Percentiles rank a stretch among this genome's conserved stretches.
phyloP scores from a whole-genome alignment of 1,284 basidiomycete genomes.

The Takashimella tepidaria region DNA sequence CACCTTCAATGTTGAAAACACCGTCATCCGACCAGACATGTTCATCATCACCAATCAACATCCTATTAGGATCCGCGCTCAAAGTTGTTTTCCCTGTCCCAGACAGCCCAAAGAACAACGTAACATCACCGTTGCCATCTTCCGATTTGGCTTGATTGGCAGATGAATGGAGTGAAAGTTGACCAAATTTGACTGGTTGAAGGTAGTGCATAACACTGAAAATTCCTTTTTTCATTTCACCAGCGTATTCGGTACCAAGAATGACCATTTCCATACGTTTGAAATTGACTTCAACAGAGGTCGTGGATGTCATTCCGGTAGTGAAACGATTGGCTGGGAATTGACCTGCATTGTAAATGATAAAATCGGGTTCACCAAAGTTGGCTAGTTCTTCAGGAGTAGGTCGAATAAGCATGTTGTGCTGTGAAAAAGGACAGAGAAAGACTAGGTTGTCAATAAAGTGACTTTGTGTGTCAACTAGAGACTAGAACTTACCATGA shows the following conservation, averaged over 20 bases:
- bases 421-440: conserved; percentile 51
- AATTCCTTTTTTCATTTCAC: conserved; percentile 99
- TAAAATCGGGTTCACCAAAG: conserved; percentile 99
- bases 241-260: conserved; percentile 98
- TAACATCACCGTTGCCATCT: conserved; percentile 88
- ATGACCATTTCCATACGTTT: conserved; percentile 99
- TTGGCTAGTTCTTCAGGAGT: conserved; percentile 88
- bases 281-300: conserved; percentile 99
- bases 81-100: conserved; percentile 98
- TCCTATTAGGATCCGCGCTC: conserved; percentile 83
- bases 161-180: conserved; percentile 97
- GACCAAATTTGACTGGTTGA: conserved; percentile 97
- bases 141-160: conserved; percentile 61
- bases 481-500: conserved; percentile 86
- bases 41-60: conserved; percentile 94
- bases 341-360: conserved; percentile 99
- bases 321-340: conserved; percentile 99
- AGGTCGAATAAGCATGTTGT: conserved; percentile 99
- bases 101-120: conserved; percentile 98
- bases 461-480: too few species aligned
- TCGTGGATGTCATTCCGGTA: conserved; percentile 98
- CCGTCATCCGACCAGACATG: conserved; percentile 97
- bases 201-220: conserved; percentile 99
- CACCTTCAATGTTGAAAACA: conserved; percentile 99
- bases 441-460: too few species aligned